A percentile compares a stretch with the other conserved stretches of the same genome.
Evolutionary conservation across 2,329 filamentous ascomycete species (phyloP).

Genomic region (Aphanoascus verrucosus): DNA sequence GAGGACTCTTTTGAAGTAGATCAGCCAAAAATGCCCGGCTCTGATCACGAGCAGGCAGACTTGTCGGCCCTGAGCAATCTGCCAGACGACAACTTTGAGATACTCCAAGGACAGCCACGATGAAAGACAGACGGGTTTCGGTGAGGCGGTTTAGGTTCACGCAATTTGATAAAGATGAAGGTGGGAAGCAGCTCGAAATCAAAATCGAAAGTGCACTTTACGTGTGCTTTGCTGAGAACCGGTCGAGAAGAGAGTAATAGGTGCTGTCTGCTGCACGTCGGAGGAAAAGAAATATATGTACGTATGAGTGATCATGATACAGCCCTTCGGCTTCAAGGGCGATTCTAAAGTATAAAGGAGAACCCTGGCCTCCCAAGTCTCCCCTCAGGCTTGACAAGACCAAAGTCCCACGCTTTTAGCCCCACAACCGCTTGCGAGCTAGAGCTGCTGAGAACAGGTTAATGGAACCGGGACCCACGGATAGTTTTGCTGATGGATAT

Average conservation of each 20-base stretch:
- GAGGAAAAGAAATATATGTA: slow-evolving; percentile 8
- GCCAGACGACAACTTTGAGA: slow-evolving; percentile 24
- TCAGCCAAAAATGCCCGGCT: slow-evolving; percentile 21
- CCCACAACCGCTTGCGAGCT: slow-evolving; percentile 5
- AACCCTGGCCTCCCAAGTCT: slow-evolving; percentile 6
- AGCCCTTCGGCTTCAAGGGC: neutral
- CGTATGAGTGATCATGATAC: neutral
- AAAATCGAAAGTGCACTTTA: neutral
- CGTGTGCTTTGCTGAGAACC: neutral
- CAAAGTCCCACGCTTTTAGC: slow-evolving; percentile 9
- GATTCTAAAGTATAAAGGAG: slow-evolving; percentile 8
- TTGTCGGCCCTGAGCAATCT: slow-evolving; percentile 24
- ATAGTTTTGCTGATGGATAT: slow-evolving; percentile 7
- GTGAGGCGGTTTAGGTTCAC: neutral
- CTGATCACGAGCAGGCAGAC: slow-evolving; percentile 25
- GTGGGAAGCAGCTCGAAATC: neutral
- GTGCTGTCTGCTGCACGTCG: neutral
- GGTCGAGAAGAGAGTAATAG: neutral
- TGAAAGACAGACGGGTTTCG: slow-evolving; percentile 17
- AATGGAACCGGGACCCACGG: slow-evolving; percentile 14
- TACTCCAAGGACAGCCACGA: slow-evolving; percentile 34
- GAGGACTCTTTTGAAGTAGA: slow-evolving; percentile 20
- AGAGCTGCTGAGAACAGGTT: slow-evolving; percentile 10
- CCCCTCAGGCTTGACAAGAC: neutral
- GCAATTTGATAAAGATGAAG: neutral